Evolutionary conservation across 73 alveolate species (phyloP), one percentile per base, ranked within the genome.

Genomic region (Blepharisma japonicum): DNA sequence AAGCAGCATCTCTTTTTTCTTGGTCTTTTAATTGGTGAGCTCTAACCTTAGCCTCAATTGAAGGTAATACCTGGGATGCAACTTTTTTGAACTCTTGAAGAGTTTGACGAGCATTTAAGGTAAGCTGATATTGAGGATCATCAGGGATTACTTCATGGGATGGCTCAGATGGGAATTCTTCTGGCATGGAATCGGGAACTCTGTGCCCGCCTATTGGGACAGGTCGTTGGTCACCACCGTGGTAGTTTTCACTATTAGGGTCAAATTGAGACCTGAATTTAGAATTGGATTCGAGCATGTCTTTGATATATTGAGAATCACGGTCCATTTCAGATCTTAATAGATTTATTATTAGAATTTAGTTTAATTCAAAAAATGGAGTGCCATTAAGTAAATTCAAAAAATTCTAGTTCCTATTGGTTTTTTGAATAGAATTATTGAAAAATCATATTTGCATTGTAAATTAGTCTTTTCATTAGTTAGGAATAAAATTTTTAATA

Each of bases 161-260:
- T 14, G 21, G 18, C 27, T 9, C 6, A 39, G 46, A 7, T 45
- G 23, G 77, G 27, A 20, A 45, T 7, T n/a, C 61, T n/a, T 70
- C 56, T 2, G 76, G 21, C 80, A 70, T 70, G 11, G 77, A 23
- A 14, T 70, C 80, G 11, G 80, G 80, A n/a, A 70, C 42, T 70
- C 80, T 23, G n/a, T 70, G 66, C 27, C 80, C 80, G 42, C 80
- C 80, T 45, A 47, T 45, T 14, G 80, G 80, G 2, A 70, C 80
- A 18, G 80, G 80, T n/a, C 76, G 11, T 7, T 72, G 80, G 39
- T 70, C 80, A 45, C 80, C 80, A 2, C 42, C 42, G 27, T 70
- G 80, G 39, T 18, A 70, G 39, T 39, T 5, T 45, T 39, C 68
- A 47, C 45, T 11, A n/a, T 45, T 45, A 2, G 55, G 23, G 39